Evolutionary conservation across 352 stramenopile genomes (phyloP), one percentile per base, ranked within the genome.

Genomic region (Pythium brachiatum): DNA sequence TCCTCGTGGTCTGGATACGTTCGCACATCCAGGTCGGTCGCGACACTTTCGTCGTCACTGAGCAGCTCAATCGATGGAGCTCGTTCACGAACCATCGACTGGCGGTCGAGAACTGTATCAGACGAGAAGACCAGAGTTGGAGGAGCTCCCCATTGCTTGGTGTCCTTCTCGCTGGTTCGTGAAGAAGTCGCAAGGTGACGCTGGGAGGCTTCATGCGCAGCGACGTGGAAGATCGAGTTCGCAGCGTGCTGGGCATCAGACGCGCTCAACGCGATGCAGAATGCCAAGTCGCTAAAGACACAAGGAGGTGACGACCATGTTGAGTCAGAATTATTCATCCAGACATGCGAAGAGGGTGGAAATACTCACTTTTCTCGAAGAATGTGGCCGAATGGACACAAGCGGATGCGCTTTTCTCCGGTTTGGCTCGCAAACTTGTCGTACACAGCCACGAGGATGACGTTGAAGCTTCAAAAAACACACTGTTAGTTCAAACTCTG

Each of bases 41-140:
- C 15, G 1, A 59, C 50, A 32, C 38, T 61, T 5, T 76, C 50
- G 6, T 66, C 60, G 23, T 62, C 66, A 6, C 61, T 68, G 1
- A 66, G 53, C 9, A 66, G 53, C 7, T 70, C 56, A 2, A 79
- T 60, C 3, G 74, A 79, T 26, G 39, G 60, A 39, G 60, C 64
- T 18, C 68, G 72, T 3, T 64, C 63, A 5, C 59, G 61, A 39
- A 69, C 53, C 32, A 79, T 62, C n/a, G 76, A 85, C 58, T 81
- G 76, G 13, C 76, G 76, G 29, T 75, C 75, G 23, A 85, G 60
- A 23, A 85, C 74, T 1, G 70, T 76, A 29, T 83, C 74, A 7
- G 72, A 81, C 6, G 69, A 81, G 29, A 81, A 85, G 0, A 85
- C 66, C 16, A 85, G 69, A 32, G 74, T 81, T n/a, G 76, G 66